Evolutionary conservation across 129 eudicot species (phyloP), one percentile per base, ranked within the genome.

Genomic region (Oenanthe sinensis): DNA sequence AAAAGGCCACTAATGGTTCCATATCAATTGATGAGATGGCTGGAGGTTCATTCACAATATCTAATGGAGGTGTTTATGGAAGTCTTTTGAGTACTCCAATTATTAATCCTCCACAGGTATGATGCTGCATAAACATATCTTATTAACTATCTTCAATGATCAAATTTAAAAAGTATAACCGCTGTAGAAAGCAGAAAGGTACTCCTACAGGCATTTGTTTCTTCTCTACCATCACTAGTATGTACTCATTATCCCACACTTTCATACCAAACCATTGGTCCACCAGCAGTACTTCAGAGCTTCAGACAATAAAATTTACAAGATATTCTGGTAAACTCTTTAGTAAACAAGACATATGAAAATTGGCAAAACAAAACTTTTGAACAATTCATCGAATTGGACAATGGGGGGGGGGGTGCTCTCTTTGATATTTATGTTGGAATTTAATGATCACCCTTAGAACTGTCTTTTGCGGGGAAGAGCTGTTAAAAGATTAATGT

Each of bases 11-110:
- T 77, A 84, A 71, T 77, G 93, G 93, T 48, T 80, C 93, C 14
- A 84, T 89, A 15, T 89, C 93, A n/a, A 89, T 89, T 55, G 93
- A 89, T 75, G 93, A 89, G 83, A 89, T 89, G 93, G 90, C 93
- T 85, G 93, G 90, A 67, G 93, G 93, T 55, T 81, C 93, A 48
- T 89, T 89, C 79, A 89, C 93, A 45, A 89, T 89, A 75, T 89
- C 93, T 4, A 89, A 89, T 67, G 93, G 93, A 37, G 93, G 93
- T 78, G 90, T 89, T 17, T 89, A 89, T 83, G 90, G 93, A 79
- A 86, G 90, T 75, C 93, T 89, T 52, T 28, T 89, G 42, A 89
- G 93, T 83, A 89, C 93, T 72, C 93, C 93, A 33, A 89, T 89
- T 76, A 89, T 89, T 4, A 89, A 89, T 74, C 93, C 93, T 65